Evolutionary conservation across 2,329 filamentous ascomycete genomes (phyloP).

Genomic region (Aspergillus sergii): DNA sequence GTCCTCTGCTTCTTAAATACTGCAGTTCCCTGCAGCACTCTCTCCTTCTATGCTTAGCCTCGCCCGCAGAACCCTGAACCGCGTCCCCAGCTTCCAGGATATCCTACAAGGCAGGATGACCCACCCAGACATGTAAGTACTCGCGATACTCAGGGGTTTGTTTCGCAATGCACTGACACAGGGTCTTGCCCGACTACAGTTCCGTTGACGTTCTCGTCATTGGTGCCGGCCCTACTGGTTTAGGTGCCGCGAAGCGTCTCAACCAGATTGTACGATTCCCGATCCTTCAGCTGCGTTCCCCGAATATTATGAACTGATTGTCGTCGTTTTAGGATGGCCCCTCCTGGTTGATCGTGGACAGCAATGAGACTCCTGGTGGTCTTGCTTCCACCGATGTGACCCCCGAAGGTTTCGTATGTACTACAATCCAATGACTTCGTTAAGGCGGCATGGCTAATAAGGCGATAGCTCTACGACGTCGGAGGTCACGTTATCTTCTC

Average conservation of each 20-base stretch:
- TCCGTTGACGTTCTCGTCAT: slow-evolving; percentile 97
- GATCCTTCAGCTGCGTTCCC: slow-evolving; percentile 1
- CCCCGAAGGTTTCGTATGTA: slow-evolving; percentile 92
- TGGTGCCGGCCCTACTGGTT: slow-evolving; percentile 93
- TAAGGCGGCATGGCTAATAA: slow-evolving; percentile 15
- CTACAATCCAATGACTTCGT: slow-evolving; percentile 7
- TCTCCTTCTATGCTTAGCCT: slow-evolving; percentile 46
- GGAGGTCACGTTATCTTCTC: slow-evolving; percentile 98
- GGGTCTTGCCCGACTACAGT: slow-evolving; percentile 50
- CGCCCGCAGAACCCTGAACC: slow-evolving; percentile 46
- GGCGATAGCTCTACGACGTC: slow-evolving; percentile 86
- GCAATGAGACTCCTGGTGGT: slow-evolving; percentile 88
- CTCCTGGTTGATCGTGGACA: slow-evolving; percentile 95
- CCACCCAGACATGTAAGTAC: slow-evolving; percentile 47
- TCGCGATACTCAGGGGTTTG: slow-evolving; percentile 9
- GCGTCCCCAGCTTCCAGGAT: slow-evolving; percentile 49
- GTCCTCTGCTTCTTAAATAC: slow-evolving; percentile 27
- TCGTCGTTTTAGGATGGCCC: slow-evolving; percentile 68
- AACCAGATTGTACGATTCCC: slow-evolving; percentile 78
- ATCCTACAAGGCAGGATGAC: slow-evolving; percentile 51
- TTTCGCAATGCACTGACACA: slow-evolving; percentile 19
- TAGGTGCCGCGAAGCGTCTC: slow-evolving; percentile 96
- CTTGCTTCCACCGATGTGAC: slow-evolving; percentile 94
- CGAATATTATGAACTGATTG: slow-evolving; percentile 18
- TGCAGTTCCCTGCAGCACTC: slow-evolving; percentile 33